Conservation (phyloP, 208 protist genomes). For the Acanthamoeba lenticulata region DNA sequence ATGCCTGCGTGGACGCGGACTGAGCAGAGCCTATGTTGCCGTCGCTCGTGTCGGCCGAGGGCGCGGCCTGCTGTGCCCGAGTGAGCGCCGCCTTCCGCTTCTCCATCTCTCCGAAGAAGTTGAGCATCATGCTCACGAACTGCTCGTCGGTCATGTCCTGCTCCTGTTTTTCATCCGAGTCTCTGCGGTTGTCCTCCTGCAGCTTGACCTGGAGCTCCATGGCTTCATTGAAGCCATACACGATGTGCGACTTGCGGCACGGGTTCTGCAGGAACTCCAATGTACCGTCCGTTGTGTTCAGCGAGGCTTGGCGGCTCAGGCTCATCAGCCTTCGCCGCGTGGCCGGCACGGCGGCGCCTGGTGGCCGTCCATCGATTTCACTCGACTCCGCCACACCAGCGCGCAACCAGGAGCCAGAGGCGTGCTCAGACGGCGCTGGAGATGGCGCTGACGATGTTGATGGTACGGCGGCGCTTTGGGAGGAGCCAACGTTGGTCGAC, state of each 20-base stretch:
- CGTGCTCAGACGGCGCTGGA: no score
- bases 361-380: no score
- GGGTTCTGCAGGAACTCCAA: not conserved
- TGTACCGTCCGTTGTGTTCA: not conserved
- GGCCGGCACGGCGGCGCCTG: no score
- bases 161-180: no score
- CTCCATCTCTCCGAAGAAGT: constrained; percentile 15
- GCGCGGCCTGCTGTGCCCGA: not conserved
- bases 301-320: not conserved
- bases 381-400: no score
- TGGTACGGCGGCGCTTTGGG: no score
- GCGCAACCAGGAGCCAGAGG: no score
- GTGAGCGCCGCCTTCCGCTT: not conserved
- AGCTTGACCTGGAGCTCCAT: constrained; percentile 17
- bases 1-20: no score
- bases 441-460: no score
- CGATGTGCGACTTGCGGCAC: not conserved
- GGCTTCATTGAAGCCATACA: constrained; percentile 19
- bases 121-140: constrained; percentile 24
- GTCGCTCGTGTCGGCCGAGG: not conserved
- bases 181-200: not conserved
- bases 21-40: not conserved
- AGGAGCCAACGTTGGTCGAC: no score
- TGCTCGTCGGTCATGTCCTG: not conserved
- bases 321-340: constrained; percentile 11